phyloP scores from a whole-genome alignment of 1,284 basidiomycete species.

The Kalmanozyma brasiliensis region DNA sequence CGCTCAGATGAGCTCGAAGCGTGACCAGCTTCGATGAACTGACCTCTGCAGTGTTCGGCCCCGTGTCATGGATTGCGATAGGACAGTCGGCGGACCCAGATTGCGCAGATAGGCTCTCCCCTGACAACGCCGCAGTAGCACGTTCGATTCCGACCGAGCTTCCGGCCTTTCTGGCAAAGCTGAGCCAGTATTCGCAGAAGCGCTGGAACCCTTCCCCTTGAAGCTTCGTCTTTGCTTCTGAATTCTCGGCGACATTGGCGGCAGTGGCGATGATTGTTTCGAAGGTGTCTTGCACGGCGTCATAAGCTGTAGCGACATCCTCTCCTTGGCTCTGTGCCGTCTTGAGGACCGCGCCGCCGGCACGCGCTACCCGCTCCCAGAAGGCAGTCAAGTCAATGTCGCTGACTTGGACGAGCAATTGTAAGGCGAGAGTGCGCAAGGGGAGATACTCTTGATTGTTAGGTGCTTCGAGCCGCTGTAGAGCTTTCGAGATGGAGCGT shows the following conservation, averaged over 20 bases:
- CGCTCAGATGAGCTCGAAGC: constrained; percentile 1
- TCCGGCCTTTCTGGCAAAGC: constrained; percentile 38
- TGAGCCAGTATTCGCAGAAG: constrained; percentile 53
- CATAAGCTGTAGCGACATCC: constrained; percentile 20
- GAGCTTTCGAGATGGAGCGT: constrained; percentile 38
- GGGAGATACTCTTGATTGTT: constrained; percentile 22
- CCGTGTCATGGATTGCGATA: neutral
- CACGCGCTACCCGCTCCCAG: constrained; percentile 53
- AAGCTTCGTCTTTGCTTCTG: constrained; percentile 12
- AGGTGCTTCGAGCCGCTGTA: constrained; percentile 32
- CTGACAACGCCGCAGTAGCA: constrained; percentile 29
- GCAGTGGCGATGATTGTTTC: constrained; percentile 34
- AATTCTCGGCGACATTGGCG: constrained; percentile 13
- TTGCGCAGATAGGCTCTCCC: neutral
- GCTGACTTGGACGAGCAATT: constrained; percentile 40
- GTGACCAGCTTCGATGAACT: neutral
- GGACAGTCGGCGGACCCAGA: neutral
- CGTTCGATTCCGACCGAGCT: constrained; percentile 33
- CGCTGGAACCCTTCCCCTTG: constrained; percentile 33
- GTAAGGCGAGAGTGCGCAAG: constrained; percentile 34
- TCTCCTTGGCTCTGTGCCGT: constrained; percentile 19
- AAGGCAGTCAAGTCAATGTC: constrained; percentile 51
- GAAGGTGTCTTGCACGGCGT: constrained; percentile 35
- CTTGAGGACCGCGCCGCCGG: constrained; percentile 35
- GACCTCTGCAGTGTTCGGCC: neutral